phyloP scores from a whole-genome alignment of 2,329 filamentous ascomycete species.

The Pezicula rhizophila region DNA sequence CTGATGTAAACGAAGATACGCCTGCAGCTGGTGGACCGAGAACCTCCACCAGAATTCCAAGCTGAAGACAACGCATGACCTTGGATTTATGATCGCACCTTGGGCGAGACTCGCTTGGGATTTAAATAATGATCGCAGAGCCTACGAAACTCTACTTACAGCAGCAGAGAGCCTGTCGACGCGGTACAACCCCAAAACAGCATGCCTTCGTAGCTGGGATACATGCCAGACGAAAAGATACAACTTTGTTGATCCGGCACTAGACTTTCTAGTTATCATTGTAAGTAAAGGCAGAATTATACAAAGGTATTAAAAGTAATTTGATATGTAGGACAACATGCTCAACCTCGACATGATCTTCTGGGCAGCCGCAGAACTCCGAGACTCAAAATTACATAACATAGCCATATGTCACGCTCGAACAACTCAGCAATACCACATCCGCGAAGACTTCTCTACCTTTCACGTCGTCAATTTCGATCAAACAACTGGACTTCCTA shows the following conservation, averaged over 20 bases:
- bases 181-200: conserved; percentile 29
- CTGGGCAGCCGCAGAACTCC: conserved; percentile 31
- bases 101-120: conserved; percentile 34
- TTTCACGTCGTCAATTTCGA: conserved; percentile 42
- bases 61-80: conserved; percentile 33
- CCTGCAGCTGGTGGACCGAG: conserved; percentile 37
- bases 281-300: conserved; percentile 15
- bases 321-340: conserved; percentile 29
- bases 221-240: conserved; percentile 34
- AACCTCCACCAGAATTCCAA: conserved; percentile 30
- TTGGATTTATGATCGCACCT: conserved; percentile 38
- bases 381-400: conserved; percentile 25
- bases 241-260: conserved; percentile 28
- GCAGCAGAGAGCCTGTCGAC: conserved; percentile 32
- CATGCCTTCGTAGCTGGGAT: conserved; percentile 39
- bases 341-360: conserved; percentile 39
- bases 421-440: conserved; percentile 33
- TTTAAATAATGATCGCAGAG: conserved; percentile 30
- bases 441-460: conserved; percentile 32
- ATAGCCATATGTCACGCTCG: conserved; percentile 34
- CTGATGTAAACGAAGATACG: conserved; percentile 14
- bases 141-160: conserved; percentile 28
- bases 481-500: conserved; percentile 31
- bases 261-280: conserved; percentile 36
- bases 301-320: too few relatives aligned